Base-by-base conservation (phyloP, 441 rosid genomes). In the Populus tomentosa region DNA sequence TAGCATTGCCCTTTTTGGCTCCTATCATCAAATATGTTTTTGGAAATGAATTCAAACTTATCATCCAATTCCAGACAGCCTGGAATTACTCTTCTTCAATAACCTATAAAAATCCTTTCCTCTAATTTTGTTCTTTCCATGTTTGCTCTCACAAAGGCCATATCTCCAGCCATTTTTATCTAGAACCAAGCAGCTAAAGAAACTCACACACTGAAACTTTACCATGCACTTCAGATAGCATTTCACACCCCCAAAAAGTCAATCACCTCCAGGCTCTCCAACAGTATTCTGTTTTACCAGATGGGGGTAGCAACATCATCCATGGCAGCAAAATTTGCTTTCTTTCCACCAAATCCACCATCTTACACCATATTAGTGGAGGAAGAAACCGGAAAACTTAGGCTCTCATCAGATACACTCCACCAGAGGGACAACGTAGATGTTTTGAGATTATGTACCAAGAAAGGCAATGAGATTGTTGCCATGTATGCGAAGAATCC, bases 281-380 rank as follows among this genome's bases (percentile, higher is more conserved):
- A 4, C 56, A 33, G 11, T 10, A 14, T 7, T n/a, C 46, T 18
- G 35, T 30, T 46, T 20, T 3, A 10, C 10, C 26, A 65, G 35
- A 92, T 93, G 98, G 98, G 98, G 73, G 88, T 83, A 35, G 86
- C 92, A 86, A 92, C 97, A 79, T 93, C 97, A 68, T 85, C 96
- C 24, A 81, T 92, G 94, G 98, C 97, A 71, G 93, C 98, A 74
- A 95, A 91, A 81, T 92, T 95, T 23, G 99, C 99, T 2, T 95
- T 93, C 82, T 95, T 90, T 71, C 99, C 99, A 73, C 99, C 99
- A 68, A 89, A 80, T 46, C 99, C 99, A 10, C 94, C 99, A 24
- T 89, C 99, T 24, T 95, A 95, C 78, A 80, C 80, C 74, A 70
- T 92, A 70, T 53, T 69, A 63, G 84, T 88, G 80, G 77, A 77